Evolutionary conservation across 352 stramenopile species (phyloP), one percentile per base, ranked within the genome.

Genomic region (Phytophthora melonis): DNA sequence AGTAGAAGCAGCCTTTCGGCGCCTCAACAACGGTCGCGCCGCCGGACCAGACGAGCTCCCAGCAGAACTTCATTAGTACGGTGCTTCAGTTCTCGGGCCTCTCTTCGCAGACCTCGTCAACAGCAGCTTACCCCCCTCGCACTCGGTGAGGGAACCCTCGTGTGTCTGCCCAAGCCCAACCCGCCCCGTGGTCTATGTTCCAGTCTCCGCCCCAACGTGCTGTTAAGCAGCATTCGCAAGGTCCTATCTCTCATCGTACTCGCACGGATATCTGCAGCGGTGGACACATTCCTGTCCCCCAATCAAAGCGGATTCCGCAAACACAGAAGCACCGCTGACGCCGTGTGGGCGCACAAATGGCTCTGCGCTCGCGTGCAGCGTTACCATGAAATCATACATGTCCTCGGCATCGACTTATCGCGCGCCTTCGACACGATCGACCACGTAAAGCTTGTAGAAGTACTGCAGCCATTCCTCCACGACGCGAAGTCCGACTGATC

Each of bases 351-450:
- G 2, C 56, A 71, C 23, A 30, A 32, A 3, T 66, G 43, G 64
- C 11, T 66, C 0, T 56, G 30, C 4, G 57, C 56, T 9, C 41
- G 41, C 41, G 41, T 49, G 18, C 41, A 56, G 16, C 5, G 57
- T 45, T 68, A 45, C 18, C 23, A 18, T 2, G 50, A 70, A 30
- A 6, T 7, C 6, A 59, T 54, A 3, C 27, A 59, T 7, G 41
- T 70, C 14, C 43, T 70, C 13, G 63, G 65, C 1, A 72, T 62
- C 19, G 57, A 72, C 23, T 34, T 58, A 18, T 61, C 45, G 6
- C 11, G 32, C 4, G 57, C 56, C 2, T 72, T 72, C 14, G 57
- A 72, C n/a, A 61, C 57, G 1, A 66, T 66, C n/a, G 57, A 71
- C 32, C 16, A 45, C 1, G 19, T n/a, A 11, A 72, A 68, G 32